Evolutionary conservation across 208 protist genomes (phyloP), one percentile per base, ranked within the genome.

Genomic region (Leishmania braziliensis): DNA sequence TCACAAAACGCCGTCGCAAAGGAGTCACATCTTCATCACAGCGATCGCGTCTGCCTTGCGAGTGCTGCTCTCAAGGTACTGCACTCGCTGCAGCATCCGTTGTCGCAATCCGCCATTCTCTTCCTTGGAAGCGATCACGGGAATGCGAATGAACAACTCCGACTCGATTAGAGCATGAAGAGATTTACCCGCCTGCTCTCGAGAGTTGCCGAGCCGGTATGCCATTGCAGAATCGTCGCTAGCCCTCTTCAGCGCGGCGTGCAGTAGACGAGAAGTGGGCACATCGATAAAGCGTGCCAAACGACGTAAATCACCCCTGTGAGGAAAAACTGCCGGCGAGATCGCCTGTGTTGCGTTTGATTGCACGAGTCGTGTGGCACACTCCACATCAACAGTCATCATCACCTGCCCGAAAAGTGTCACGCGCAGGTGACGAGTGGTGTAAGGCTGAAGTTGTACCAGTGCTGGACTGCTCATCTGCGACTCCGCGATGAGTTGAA

Each of bases 261-360:
- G 50, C 50, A 77, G 70, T n/a, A 83, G 39, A 14, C 14, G 18
- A 0, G 48, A 33, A 8, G 79, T 43, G 43, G 50, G 4, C 23
- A n/a, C 63, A 26, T 62, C 75, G 0, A 78, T 63, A 56, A 66
- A 84, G 39, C 68, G 33, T n/a, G 74, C 6, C 69, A 88, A 26
- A 5, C 56, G 3, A 10, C 29, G 20, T 12, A 85, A 39, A 36
- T 81, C 70, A 0, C 54, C 53, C 20, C 68, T 66, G 4, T 50
- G 1, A 2, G 84, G 63, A 70, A 87, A 87, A 8, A 87, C n/a
- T 20, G 68, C 48, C 54, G 58, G 36, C 39, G 75, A 80, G 33
- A 68, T 33, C 5, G 23, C 26, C 9, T 10, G 5, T 8, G 50
- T 73, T 48, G 36, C 50, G 58, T 23, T 73, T 3, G 51, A n/a